phyloP scores from a whole-genome alignment of 2,329 filamentous ascomycete species.

The Fusarium sp. region DNA sequence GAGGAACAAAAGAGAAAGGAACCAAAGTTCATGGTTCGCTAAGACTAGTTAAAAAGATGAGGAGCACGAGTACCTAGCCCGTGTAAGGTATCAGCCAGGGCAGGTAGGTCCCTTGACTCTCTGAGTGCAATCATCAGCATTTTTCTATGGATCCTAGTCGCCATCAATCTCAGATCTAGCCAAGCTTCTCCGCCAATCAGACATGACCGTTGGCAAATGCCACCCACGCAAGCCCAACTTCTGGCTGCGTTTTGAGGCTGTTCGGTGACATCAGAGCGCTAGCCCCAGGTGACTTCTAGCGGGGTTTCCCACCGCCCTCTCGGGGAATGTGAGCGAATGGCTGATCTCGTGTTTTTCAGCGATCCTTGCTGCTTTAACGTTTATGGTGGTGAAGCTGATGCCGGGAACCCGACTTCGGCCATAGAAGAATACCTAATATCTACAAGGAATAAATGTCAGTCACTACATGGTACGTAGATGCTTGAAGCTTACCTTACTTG shows the following conservation, averaged over 20 bases:
- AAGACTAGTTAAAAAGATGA: conserved; percentile 8
- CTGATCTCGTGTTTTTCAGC: conserved; percentile 33
- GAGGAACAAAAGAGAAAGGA: neutral
- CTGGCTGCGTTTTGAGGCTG: conserved; percentile 1
- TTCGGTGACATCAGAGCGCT: conserved; percentile 32
- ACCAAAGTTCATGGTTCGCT: conserved; percentile 13
- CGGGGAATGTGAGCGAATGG: conserved; percentile 30
- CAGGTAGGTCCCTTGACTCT: conserved; percentile 27
- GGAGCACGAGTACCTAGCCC: conserved; percentile 8
- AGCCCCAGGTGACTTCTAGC: conserved; percentile 22
- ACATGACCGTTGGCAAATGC: conserved; percentile 4
- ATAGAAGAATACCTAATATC: neutral
- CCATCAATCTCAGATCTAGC: conserved; percentile 29
- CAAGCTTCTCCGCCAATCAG: conserved; percentile 20
- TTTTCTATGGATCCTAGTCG: conserved; percentile 10
- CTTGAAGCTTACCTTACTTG: neutral
- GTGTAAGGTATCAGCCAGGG: conserved; percentile 12
- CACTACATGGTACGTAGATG: neutral
- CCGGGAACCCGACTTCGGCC: conserved; percentile 34
- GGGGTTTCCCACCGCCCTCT: conserved; percentile 2
- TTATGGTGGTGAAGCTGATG: neutral
- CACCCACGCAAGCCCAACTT: conserved; percentile 15
- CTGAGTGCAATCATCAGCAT: conserved; percentile 34
- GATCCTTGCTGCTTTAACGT: conserved; percentile 18
- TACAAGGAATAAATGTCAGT: neutral